These are phyloP conservation scores for Cucurbita ficifolia DNA, from an alignment of 306 rosid species.

Conservation along the genomic window DNA sequence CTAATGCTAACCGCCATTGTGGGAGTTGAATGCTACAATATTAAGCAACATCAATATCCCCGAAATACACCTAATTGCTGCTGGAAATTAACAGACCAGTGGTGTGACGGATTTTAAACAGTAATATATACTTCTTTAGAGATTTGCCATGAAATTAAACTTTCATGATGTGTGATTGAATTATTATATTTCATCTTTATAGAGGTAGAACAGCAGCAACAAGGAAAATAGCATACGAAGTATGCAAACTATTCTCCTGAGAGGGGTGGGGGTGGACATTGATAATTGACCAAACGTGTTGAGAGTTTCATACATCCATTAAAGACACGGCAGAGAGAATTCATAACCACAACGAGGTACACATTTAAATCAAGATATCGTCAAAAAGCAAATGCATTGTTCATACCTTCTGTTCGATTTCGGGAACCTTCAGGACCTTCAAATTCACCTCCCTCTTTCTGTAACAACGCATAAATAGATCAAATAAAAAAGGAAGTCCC, in stretches of 20 bases:
- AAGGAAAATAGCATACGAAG: not conserved
- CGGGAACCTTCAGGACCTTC: slow-evolving; percentile 96
- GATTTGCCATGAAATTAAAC: not conserved
- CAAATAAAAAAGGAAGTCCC: slow-evolving; percentile 7
- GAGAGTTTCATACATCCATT: not conserved
- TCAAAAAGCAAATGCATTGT: not conserved
- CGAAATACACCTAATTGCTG: not conserved
- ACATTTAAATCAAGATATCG: not conserved
- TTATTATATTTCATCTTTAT: not conserved
- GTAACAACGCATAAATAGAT: slow-evolving; percentile 7
- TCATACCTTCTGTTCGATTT: slow-evolving; percentile 91
- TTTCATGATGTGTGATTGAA: not conserved
- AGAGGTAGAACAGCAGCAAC: not conserved
- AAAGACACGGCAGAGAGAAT: not conserved
- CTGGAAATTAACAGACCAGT: not conserved
- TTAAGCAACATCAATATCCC: not conserved
- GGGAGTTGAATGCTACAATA: not conserved
- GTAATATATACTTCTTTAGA: not conserved
- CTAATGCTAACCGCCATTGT: not conserved
- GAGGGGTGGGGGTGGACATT: not conserved
- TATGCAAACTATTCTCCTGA: not conserved
- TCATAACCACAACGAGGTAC: not conserved
- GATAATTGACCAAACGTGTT: not conserved
- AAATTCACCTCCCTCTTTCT: slow-evolving; percentile 99
- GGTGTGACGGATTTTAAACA: not conserved